A percentile compares a stretch with the other conserved stretches of the same genome.
Evolutionary conservation across 768 basidiomycete genomes (phyloP).

Genomic region (Imleria badia): DNA sequence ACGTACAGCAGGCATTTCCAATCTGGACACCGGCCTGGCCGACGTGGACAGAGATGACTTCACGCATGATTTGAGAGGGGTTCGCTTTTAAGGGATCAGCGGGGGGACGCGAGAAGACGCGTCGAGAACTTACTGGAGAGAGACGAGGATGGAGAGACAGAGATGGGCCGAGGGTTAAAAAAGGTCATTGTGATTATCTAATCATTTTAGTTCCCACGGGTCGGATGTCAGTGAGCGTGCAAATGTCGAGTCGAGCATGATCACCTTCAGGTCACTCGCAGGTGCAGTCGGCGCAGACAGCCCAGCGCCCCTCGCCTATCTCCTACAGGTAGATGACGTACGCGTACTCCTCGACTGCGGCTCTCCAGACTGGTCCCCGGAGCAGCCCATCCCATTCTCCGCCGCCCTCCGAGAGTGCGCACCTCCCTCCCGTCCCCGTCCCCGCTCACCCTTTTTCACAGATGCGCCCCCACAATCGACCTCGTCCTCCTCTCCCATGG

Average conservation of each 20-base stretch:
- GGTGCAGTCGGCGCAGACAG: constrained; percentile 72
- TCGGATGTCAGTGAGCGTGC: constrained; percentile 6
- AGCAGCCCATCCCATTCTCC: constrained; percentile 52
- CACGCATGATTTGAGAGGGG: constrained; percentile 61
- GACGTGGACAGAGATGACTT: constrained; percentile 98
- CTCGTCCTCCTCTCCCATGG: constrained; percentile 95
- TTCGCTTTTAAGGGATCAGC: constrained; percentile 12
- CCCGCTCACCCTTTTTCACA: constrained; percentile 2
- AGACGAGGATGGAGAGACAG: constrained; percentile 32
- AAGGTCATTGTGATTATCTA: constrained; percentile 38
- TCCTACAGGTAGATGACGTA: constrained; percentile 93
- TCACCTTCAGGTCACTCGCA: constrained; percentile 91
- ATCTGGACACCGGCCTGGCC: constrained; percentile 98
- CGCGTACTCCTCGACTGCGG: constrained; percentile 94
- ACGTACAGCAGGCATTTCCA: constrained; percentile 98
- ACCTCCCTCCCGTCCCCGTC: background rate
- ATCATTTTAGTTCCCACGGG: constrained; percentile 24
- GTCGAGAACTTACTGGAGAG: constrained; percentile 30
- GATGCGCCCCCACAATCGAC: constrained; percentile 78
- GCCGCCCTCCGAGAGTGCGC: constrained; percentile 65
- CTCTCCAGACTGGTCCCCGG: constrained; percentile 81
- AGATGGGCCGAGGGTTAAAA: constrained; percentile 40
- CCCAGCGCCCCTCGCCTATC: constrained; percentile 71
- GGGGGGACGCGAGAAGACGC: constrained; percentile 29
- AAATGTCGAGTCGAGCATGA: constrained; percentile 36